phyloP scores from a whole-genome alignment of 1,284 basidiomycete species.

The Sparassis latifolia region DNA sequence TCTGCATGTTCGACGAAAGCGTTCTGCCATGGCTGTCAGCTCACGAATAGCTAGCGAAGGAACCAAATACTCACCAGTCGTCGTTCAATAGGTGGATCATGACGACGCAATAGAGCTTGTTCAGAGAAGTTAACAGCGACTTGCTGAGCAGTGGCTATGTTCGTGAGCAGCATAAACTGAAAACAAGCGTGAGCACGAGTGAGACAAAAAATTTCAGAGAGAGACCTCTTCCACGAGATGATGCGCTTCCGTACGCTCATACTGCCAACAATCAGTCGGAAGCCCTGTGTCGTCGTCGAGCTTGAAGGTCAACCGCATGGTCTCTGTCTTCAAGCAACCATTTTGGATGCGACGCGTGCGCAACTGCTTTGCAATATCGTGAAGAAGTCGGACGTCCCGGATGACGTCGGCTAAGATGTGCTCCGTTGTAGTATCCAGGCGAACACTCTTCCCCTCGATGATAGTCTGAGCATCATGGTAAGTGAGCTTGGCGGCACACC shows the following conservation, averaged over 20 bases:
- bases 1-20: constrained; percentile 76
- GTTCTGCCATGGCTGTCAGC: constrained; percentile 34
- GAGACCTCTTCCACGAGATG: constrained; percentile 83
- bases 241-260: constrained; percentile 69
- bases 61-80: constrained; percentile 55
- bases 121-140: constrained; percentile 93
- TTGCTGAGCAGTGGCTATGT: constrained; percentile 86
- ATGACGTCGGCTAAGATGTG: constrained; percentile 60
- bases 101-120: constrained; percentile 89
- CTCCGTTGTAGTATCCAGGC: constrained; percentile 46
- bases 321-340: constrained; percentile 76
- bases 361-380: constrained; percentile 69
- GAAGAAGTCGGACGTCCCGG: constrained; percentile 70
- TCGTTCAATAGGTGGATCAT: constrained; percentile 89
- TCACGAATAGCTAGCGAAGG: background rate
- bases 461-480: constrained; percentile 80
- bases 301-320: constrained; percentile 70
- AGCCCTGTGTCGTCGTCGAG: constrained; percentile 84
- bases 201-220: background rate
- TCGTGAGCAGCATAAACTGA: constrained; percentile 92
- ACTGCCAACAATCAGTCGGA: constrained; percentile 74
- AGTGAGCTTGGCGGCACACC: constrained; percentile 81
- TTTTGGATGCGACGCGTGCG: constrained; percentile 71
- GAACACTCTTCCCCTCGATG: constrained; percentile 69
- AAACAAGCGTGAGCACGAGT: background rate